These are phyloP conservation scores for Hanseniaspora lindneri DNA, from an alignment of 805 yeast species.

Conservation along the genomic window DNA sequence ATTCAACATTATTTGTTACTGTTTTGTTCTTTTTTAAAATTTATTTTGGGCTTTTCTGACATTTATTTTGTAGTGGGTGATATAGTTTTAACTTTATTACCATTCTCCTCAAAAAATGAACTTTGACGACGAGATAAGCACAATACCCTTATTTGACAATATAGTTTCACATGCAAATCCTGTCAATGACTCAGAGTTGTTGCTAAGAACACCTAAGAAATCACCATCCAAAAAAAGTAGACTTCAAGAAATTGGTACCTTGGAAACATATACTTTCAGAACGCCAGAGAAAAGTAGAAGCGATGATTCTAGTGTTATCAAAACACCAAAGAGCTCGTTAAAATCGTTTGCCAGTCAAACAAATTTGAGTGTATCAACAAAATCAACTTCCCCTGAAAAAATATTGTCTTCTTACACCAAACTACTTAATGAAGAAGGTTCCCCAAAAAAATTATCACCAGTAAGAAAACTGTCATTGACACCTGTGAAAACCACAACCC, in stretches of 20 bases:
- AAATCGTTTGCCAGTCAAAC: conserved; percentile 8
- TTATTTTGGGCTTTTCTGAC: background rate
- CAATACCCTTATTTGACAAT: conserved; percentile 9
- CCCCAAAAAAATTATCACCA: no score
- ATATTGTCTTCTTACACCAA: background rate
- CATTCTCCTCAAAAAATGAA: background rate
- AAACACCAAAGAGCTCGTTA: conserved; percentile 1
- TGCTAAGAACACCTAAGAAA: conserved; percentile 5
- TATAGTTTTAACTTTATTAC: background rate
- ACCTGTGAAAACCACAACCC: background rate
- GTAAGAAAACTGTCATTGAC: background rate
- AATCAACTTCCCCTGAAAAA: background rate
- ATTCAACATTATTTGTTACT: no score
- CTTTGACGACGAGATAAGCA: conserved; percentile 3
- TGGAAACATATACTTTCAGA: background rate
- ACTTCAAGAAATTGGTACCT: background rate
- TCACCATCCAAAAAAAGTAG: conserved; percentile 10
- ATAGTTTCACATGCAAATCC: background rate
- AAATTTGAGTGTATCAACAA: background rate
- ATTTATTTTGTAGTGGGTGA: background rate
- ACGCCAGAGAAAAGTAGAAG: background rate
- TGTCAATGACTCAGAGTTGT: background rate
- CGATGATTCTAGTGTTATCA: background rate
- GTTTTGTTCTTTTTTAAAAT: no score
- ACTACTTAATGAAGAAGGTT: no score